phyloP scores from a whole-genome alignment of 2,329 filamentous ascomycete species.

The Neonectria neomacrospora region DNA sequence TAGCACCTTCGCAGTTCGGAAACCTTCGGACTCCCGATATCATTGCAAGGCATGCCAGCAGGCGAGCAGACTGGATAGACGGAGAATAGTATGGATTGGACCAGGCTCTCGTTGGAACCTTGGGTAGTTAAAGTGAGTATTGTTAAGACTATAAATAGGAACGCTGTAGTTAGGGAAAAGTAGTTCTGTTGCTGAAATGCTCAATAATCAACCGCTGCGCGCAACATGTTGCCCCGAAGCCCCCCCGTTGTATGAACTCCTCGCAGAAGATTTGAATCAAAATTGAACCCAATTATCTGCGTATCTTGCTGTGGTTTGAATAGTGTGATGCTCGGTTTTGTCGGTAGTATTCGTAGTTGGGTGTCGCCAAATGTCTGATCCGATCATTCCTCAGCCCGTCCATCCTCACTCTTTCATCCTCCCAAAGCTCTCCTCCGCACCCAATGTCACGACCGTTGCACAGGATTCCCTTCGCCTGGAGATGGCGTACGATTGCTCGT shows the following conservation, averaged over 20 bases:
- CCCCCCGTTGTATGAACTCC: neutral
- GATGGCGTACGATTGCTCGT: constrained; percentile 2
- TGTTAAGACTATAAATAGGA: neutral
- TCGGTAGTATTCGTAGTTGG: neutral
- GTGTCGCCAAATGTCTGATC: neutral
- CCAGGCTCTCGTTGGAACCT: neutral
- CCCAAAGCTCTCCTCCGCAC: neutral
- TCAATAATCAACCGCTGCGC: neutral
- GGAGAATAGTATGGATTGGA: neutral
- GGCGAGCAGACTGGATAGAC: neutral
- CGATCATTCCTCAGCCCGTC: neutral
- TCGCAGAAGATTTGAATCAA: neutral
- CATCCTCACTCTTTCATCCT: neutral
- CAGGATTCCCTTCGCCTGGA: neutral
- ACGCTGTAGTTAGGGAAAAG: neutral
- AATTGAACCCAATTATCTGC: neutral
- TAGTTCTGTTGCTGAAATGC: neutral
- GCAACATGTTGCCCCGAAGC: neutral
- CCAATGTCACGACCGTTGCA: constrained; percentile 9
- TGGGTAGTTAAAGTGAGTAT: neutral
- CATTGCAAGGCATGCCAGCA: neutral
- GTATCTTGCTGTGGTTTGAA: neutral
- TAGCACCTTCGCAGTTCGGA: neutral
- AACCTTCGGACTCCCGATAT: neutral
- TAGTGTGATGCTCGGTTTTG: neutral